Evolutionary conservation across 352 stramenopile species (phyloP), one percentile per base, ranked within the genome.

Genomic region (Plasmopara viticola): DNA sequence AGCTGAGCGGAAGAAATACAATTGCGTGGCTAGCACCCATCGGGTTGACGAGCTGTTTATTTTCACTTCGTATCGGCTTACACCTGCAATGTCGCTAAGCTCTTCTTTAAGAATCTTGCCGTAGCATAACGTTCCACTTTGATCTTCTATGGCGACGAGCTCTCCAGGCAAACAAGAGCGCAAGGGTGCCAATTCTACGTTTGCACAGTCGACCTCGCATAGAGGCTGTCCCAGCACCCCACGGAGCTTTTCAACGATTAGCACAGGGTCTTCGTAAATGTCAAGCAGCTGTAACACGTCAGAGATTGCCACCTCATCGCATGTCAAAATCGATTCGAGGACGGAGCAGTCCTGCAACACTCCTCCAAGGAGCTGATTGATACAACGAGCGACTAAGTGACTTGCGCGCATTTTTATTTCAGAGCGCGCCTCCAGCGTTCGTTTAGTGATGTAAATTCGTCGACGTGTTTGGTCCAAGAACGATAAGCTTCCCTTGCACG

Each of bases 1-100:
- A 39, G 60, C 68, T 0, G 79, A 87, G 7, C 70, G 76, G 58
- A 91, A 94, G 44, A 80, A 86, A 52, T 74, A 88, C 18, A 94
- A 65, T 25, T 89, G 72, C 0, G 77, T 87, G 10, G 77, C 68
- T 10, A 70, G 46, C 33, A 76, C 60, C 70, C 68, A 78, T 33
- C 40, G 65, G 4, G 64, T 68, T 6, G 56, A 58, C 10, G 51
- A 61, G 44, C 74, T 77, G 5, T 64, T 62, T 31, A 90, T 50
- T 43, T 73, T 80, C 18, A 93, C 70, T 66, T 89, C 65, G 47
- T 86, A 86, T 35, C 60, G 67, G 44, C 62, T 75, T 17, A 90
- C 48, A 10, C 67, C 75, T 9, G 48, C 57, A 17, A 62, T 49
- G n/a, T 62, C 58, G n/a, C 56, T 68, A 38, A 44, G 39, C 37